Evolutionary conservation across 2,329 filamentous ascomycete genomes (phyloP).

Genomic region (Xylariales sp.): DNA sequence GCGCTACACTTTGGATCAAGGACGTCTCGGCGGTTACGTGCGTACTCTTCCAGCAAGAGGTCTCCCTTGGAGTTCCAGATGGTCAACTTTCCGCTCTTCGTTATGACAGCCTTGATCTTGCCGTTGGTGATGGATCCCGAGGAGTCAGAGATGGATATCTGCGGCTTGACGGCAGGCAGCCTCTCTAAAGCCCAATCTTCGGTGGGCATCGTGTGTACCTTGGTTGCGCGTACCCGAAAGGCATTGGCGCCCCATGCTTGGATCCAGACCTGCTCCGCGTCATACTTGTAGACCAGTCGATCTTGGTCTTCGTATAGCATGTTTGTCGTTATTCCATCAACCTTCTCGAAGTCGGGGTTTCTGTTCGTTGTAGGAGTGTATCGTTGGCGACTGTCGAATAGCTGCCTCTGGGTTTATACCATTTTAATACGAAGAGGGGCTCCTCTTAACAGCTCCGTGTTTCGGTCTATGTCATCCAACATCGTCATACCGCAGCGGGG

Average conservation of each 20-base stretch:
- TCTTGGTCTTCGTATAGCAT: slow-evolving; percentile 20
- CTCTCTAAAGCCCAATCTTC: slow-evolving; percentile 37
- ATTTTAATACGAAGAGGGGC: too few relatives aligned
- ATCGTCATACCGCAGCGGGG: too few relatives aligned
- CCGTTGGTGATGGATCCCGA: slow-evolving; percentile 41
- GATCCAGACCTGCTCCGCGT: slow-evolving; percentile 43
- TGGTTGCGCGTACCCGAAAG: slow-evolving; percentile 42
- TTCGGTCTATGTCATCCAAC: too few relatives aligned
- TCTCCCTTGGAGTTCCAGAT: slow-evolving; percentile 38
- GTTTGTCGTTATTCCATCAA: background rate
- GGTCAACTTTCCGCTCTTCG: slow-evolving; percentile 43
- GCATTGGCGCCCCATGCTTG: slow-evolving; percentile 45
- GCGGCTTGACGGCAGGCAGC: slow-evolving; percentile 12
- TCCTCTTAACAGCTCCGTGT: too few relatives aligned
- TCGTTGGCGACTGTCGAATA: too few relatives aligned
- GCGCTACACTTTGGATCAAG: slow-evolving; percentile 55
- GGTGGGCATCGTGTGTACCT: slow-evolving; percentile 27
- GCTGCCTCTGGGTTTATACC: too few relatives aligned
- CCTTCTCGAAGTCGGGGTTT: too few relatives aligned
- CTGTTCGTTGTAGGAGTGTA: too few relatives aligned
- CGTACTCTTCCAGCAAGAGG: slow-evolving; percentile 48
- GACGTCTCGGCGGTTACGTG: slow-evolving; percentile 44
- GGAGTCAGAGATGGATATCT: slow-evolving; percentile 17
- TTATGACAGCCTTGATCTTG: slow-evolving; percentile 41
- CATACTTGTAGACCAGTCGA: slow-evolving; percentile 23